Conservation (phyloP, 805 yeast species). For the Saccharomycopsis sp. region DNA sequence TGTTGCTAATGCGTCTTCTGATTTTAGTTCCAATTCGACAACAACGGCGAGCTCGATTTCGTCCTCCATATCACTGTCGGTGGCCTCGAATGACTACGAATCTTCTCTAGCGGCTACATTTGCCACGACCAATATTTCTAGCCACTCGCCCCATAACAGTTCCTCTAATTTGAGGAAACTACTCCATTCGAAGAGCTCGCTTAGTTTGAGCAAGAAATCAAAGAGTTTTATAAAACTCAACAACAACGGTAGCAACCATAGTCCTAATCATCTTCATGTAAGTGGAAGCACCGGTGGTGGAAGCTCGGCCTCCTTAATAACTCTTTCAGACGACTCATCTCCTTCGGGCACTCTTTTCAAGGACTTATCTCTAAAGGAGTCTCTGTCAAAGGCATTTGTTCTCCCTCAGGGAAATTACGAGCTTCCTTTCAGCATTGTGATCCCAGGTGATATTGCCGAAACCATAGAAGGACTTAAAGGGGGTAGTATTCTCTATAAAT, state of each 20-base stretch:
- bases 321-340: constrained; percentile 1
- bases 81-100: neutral
- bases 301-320: neutral
- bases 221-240: constrained; percentile 4
- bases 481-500: constrained; percentile 60
- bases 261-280: neutral
- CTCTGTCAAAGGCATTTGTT: constrained; percentile 4
- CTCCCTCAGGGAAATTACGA: constrained; percentile 65
- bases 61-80: neutral
- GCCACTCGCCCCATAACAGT: too few species aligned
- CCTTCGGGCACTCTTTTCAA: constrained; percentile 12
- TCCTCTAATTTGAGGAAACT: neutral
- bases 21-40: neutral
- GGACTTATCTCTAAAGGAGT: neutral
- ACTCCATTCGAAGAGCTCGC: constrained; percentile 2
- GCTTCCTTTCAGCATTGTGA: constrained; percentile 75
- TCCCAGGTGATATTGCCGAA: constrained; percentile 83
- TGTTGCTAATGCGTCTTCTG: neutral
- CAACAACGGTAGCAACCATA: neutral
- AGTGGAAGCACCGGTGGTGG: neutral
- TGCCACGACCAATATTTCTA: neutral
- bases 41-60: neutral
- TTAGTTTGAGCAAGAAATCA: neutral
- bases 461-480: constrained; percentile 86
- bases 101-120: neutral